Evolutionary conservation across 2,329 filamentous ascomycete species (phyloP).

Genomic region (Colletotrichum cuscutae): DNA sequence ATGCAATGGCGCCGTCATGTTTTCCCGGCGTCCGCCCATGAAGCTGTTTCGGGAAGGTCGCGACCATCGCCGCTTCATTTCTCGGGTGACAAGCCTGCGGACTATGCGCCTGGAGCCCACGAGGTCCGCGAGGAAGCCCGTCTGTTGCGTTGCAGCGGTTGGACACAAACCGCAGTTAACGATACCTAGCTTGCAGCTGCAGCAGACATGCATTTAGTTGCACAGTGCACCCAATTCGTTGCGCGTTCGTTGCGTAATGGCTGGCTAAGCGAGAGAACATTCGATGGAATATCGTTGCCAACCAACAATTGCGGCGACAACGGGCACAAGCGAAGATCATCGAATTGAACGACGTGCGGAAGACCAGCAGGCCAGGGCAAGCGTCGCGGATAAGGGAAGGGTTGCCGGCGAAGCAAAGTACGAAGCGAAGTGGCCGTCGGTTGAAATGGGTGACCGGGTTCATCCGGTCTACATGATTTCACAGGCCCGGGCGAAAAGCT

Average conservation of each 20-base stretch:
- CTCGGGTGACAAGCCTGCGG: not conserved
- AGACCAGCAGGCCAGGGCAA: not conserved
- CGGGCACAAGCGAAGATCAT: not conserved
- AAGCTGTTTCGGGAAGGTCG: constrained; percentile 5
- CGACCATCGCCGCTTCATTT: not conserved
- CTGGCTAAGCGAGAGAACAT: constrained; percentile 13
- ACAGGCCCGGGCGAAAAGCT: constrained; percentile 15
- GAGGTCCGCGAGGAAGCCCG: not conserved
- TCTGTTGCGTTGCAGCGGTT: not conserved
- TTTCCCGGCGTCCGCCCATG: not conserved
- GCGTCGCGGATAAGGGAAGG: not conserved
- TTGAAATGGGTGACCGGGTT: constrained; percentile 22
- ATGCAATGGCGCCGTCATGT: constrained; percentile 1
- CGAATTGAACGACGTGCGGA: not conserved
- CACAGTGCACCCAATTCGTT: not conserved
- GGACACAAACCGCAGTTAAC: not conserved
- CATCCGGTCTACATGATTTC: constrained; percentile 24
- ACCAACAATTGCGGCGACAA: not conserved
- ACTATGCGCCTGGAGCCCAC: not conserved
- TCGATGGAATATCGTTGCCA: constrained; percentile 5
- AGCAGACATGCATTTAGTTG: not conserved
- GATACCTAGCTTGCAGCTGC: not conserved
- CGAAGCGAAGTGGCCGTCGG: not conserved
- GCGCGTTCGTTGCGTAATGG: constrained; percentile 9
- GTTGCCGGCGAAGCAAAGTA: not conserved